phyloP scores from a whole-genome alignment of 768 basidiomycete species.

The Hypholoma fasciculare region DNA sequence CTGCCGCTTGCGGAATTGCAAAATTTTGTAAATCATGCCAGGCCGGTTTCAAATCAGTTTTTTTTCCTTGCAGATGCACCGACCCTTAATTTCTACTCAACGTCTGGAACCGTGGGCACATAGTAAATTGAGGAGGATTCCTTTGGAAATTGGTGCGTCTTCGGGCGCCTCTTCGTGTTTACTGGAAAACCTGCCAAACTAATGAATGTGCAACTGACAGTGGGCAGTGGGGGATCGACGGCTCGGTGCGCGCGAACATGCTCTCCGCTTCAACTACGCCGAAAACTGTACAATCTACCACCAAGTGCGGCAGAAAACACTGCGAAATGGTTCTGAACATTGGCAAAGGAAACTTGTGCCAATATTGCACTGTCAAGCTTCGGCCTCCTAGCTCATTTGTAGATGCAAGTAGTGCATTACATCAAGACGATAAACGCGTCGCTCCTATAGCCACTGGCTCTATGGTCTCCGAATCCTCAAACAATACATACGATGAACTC shows the following conservation, averaged over 20 bases:
- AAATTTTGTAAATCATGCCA: neutral
- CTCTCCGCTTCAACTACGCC: neutral
- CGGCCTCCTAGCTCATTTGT: neutral
- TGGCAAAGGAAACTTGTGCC: slow-evolving; percentile 13
- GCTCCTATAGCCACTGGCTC: neutral
- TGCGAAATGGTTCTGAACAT: slow-evolving; percentile 5
- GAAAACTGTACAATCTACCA: neutral
- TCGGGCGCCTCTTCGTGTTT: neutral
- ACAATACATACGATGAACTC: neutral
- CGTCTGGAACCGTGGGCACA: neutral
- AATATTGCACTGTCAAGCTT: slow-evolving; percentile 7
- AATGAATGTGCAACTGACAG: neutral
- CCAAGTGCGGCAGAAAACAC: slow-evolving; percentile 10
- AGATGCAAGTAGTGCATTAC: neutral
- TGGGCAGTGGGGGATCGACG: neutral
- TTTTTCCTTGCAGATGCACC: slow-evolving; percentile 5
- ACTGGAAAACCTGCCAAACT: neutral
- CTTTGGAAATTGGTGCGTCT: neutral
- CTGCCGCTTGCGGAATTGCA: slow-evolving; percentile 3
- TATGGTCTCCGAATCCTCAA: neutral
- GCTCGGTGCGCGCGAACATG: neutral
- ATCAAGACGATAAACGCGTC: neutral
- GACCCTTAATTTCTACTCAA: neutral
- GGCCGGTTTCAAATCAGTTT: neutral
- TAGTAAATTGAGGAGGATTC: neutral